Evolutionary conservation across 176 grass and related monocot genomes (phyloP).

Genomic region (Zoysia pacifica): DNA sequence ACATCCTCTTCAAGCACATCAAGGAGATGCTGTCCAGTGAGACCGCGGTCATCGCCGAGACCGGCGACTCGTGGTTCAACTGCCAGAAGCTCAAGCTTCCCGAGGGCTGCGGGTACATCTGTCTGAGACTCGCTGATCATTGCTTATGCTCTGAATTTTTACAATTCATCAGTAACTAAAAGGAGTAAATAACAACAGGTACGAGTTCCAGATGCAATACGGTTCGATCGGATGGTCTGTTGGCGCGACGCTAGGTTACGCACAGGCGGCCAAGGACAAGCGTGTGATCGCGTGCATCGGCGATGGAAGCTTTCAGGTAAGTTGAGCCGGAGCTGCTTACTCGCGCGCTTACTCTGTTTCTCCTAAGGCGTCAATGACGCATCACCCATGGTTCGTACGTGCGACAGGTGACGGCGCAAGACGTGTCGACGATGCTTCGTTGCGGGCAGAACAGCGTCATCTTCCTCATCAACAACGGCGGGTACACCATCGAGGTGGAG

Average conservation of each 20-base stretch:
- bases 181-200: conserved; percentile 30
- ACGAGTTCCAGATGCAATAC: conserved; percentile 79
- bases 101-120: conserved; percentile 55
- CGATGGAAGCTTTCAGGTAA: conserved; percentile 66
- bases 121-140: background rate
- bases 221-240: conserved; percentile 75
- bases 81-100: conserved; percentile 73
- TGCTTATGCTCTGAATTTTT: background rate
- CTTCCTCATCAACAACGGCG: conserved; percentile 73
- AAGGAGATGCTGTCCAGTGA: conserved; percentile 55
- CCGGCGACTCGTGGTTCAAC: conserved; percentile 78
- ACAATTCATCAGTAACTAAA: conserved; percentile 2
- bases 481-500: conserved; percentile 74
- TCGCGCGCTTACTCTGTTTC: conserved; percentile 4
- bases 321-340: background rate
- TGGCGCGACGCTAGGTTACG: conserved; percentile 70
- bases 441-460: conserved; percentile 60
- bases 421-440: conserved; percentile 71
- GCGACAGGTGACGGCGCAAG: conserved; percentile 57
- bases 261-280: conserved; percentile 64
- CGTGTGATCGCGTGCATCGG: conserved; percentile 70
- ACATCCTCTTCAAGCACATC: conserved; percentile 71
- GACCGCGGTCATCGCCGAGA: conserved; percentile 62
- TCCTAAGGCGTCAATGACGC: background rate
- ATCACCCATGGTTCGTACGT: background rate